Percentiles rank a stretch among this genome's conserved stretches.
Evolutionary conservation across 176 grass and related monocot species (phyloP).

Genomic region (Bromus sterilis): DNA sequence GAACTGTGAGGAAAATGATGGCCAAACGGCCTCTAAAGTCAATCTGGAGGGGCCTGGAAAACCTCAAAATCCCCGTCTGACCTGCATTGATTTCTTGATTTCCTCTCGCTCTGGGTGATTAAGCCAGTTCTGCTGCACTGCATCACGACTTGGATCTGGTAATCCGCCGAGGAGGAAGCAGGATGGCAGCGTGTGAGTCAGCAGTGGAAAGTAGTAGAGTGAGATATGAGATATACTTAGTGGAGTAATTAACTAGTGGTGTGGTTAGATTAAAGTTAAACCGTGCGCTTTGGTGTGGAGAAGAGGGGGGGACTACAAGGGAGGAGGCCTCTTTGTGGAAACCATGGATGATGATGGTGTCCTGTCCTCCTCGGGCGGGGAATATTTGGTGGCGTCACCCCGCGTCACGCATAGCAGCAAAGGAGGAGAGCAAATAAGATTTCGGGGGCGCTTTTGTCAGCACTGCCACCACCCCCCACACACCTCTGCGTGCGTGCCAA

Average conservation of each 20-base stretch:
- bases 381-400: constrained; percentile 40
- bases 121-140: neutral
- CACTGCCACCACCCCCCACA: too few species aligned
- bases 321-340: constrained; percentile 34
- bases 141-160: neutral
- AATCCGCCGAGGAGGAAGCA: neutral
- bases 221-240: neutral
- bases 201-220: constrained; percentile 1
- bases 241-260: neutral
- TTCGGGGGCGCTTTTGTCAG: constrained; percentile 41
- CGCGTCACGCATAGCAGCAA: constrained; percentile 35
- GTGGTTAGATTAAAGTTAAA: neutral
- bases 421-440: neutral
- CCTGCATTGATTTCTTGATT: neutral
- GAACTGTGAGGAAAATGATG: neutral
- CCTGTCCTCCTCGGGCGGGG: constrained; percentile 10
- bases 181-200: neutral
- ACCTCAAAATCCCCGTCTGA: neutral
- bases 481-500: neutral
- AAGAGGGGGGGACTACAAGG: too few species aligned
- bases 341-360: constrained; percentile 19
- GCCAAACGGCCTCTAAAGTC: neutral
- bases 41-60: neutral
- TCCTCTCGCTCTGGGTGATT: neutral
- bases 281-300: neutral